Evolutionary conservation across 257 asterid species (phyloP).

Genomic region (Buddleja alternifolia): DNA sequence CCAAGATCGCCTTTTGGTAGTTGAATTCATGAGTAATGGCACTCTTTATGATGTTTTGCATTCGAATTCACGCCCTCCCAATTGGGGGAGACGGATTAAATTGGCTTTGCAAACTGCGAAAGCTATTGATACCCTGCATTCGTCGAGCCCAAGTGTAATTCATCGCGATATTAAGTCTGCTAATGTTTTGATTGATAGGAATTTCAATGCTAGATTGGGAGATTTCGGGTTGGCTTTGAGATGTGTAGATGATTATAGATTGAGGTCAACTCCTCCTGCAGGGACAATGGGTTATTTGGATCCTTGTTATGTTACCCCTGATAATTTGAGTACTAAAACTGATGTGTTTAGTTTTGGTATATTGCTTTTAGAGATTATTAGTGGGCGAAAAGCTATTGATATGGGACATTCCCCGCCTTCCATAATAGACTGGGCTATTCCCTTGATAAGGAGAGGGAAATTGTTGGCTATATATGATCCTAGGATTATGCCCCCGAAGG

Average conservation of each 20-base stretch:
- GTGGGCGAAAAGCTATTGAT: conserved; percentile 92
- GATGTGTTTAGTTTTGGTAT: conserved; percentile 94
- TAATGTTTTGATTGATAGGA: conserved; percentile 75
- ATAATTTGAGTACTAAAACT: conserved; percentile 74
- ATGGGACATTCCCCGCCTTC: conserved; percentile 84
- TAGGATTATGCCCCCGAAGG: conserved; percentile 66
- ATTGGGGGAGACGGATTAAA: conserved; percentile 81
- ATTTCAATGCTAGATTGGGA: conserved; percentile 78
- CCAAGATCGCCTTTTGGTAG: conserved; percentile 67
- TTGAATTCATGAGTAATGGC: conserved; percentile 89
- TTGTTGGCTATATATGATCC: conserved; percentile 64
- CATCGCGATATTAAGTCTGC: conserved; percentile 91
- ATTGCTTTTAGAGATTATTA: conserved; percentile 76
- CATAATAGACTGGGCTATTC: conserved; percentile 90
- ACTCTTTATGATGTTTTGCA: conserved; percentile 77
- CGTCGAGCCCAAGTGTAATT: conserved; percentile 65
- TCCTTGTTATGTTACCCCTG: conserved; percentile 94
- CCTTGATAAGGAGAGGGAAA: conserved; percentile 81
- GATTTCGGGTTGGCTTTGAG: conserved; percentile 88
- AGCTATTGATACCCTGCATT: conserved; percentile 75
- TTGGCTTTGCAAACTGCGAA: conserved; percentile 83
- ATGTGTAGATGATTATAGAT: conserved; percentile 68
- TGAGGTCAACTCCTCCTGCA: conserved; percentile 94
- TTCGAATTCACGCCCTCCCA: conserved; percentile 53
- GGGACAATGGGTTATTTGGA: conserved; percentile 95